phyloP scores from a whole-genome alignment of 1,139 yeast species.

The Diutina scorzettiae region DNA sequence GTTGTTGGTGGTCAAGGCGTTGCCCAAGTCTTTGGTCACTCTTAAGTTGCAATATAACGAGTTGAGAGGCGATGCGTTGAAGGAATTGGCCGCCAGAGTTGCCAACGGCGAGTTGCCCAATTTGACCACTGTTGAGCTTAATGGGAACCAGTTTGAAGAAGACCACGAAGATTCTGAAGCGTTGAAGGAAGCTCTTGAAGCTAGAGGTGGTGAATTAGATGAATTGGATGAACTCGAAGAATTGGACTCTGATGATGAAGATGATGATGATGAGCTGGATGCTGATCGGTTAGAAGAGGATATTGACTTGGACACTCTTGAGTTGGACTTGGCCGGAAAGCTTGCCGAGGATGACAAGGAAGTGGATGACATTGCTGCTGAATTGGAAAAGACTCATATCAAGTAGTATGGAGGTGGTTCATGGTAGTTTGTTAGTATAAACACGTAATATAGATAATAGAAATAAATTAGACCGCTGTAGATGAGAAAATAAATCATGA shows the following conservation, averaged over 20 bases:
- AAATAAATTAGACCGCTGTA: no score
- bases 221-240: slow-evolving; percentile 93
- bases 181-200: slow-evolving; percentile 31
- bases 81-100: slow-evolving; percentile 41
- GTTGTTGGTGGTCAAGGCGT: slow-evolving; percentile 35
- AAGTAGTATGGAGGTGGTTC: slow-evolving; percentile 8
- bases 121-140: slow-evolving; percentile 61
- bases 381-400: slow-evolving; percentile 43
- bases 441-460: no score
- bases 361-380: slow-evolving; percentile 52
- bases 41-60: slow-evolving; percentile 86
- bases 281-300: slow-evolving; percentile 38
- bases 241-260: slow-evolving; percentile 73
- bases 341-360: slow-evolving; percentile 20
- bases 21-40: slow-evolving; percentile 16
- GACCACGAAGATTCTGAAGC: slow-evolving; percentile 25
- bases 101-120: slow-evolving; percentile 37
- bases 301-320: slow-evolving; percentile 45
- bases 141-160: slow-evolving; percentile 74
- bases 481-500: no score
- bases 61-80: slow-evolving; percentile 55
- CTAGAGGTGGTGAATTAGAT: slow-evolving; percentile 78
- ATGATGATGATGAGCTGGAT: slow-evolving; percentile 56
- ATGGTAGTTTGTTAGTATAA: neutral
- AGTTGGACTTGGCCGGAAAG: slow-evolving; percentile 38